Percentiles rank a stretch among this genome's conserved stretches.
Conservation (phyloP, 129 eudicot species). For the Gnaphalium uliginosum region DNA sequence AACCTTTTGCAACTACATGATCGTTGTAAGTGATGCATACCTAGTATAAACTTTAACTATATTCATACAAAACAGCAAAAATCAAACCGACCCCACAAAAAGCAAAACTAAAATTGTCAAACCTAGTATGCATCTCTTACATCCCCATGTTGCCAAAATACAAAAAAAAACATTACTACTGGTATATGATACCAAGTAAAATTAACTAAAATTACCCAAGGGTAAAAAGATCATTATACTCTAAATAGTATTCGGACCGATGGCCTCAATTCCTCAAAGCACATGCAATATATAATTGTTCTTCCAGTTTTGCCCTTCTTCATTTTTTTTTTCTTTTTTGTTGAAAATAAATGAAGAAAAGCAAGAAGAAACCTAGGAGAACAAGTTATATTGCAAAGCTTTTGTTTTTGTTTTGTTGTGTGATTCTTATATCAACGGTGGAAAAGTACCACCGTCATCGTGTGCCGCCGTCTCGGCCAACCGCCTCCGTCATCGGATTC, state of each 20-base stretch:
- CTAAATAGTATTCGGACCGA: conserved; percentile 32
- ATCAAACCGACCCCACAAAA: not conserved
- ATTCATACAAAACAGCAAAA: not conserved
- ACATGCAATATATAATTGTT: conserved; percentile 22
- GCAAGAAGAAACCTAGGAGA: conserved; percentile 22
- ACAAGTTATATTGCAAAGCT: conserved; percentile 25
- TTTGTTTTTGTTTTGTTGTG: conserved; percentile 14
- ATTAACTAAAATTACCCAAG: conserved; percentile 24
- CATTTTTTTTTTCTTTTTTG: not conserved
- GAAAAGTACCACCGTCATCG: conserved; percentile 24
- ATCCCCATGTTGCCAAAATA: conserved; percentile 29
- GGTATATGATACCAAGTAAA: conserved; percentile 4
- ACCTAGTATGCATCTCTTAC: conserved; percentile 45
- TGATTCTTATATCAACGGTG: conserved; percentile 16
- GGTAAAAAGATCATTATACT: conserved; percentile 29
- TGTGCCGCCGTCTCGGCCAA: conserved; percentile 19
- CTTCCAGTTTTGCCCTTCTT: conserved; percentile 32
- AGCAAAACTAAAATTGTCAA: conserved; percentile 12
- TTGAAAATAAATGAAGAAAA: conserved; percentile 23
- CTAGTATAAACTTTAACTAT: conserved; percentile 10
- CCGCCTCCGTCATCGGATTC: conserved; percentile 24
- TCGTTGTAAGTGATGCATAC: conserved; percentile 43
- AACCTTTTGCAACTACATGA: conserved; percentile 33
- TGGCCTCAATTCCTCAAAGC: conserved; percentile 46
- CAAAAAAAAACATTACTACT: not conserved